Conservation (phyloP, 1,284 basidiomycete species). For the Tilletia horrida region DNA sequence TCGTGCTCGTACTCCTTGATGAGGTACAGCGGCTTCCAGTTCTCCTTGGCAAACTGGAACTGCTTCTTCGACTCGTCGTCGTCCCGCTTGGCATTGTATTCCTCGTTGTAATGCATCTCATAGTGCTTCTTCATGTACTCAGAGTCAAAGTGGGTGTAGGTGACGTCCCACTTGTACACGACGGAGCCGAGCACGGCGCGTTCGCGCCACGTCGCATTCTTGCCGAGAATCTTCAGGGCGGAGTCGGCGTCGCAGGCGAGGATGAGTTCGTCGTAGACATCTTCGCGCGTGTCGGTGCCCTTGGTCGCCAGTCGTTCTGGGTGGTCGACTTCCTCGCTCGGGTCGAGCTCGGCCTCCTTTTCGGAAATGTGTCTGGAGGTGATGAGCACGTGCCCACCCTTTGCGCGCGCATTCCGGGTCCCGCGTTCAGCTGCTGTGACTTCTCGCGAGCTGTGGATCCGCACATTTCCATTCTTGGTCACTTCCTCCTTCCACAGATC, state of each 20-base stretch:
- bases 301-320: conserved; percentile 17
- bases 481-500: conserved; percentile 59
- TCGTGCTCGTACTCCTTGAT: conserved; percentile 61
- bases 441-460: conserved; percentile 58
- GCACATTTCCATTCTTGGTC: conserved; percentile 58
- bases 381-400: conserved; percentile 38
- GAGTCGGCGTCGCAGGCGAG: conserved; percentile 64
- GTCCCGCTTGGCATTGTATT: conserved; percentile 54
- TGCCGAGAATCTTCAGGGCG: conserved; percentile 62
- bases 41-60: conserved; percentile 58
- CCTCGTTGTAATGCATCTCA: conserved; percentile 51
- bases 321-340: conserved; percentile 11
- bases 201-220: conserved; percentile 63
- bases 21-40: conserved; percentile 63
- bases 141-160: conserved; percentile 63
- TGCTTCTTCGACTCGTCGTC: conserved; percentile 56
- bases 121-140: conserved; percentile 62
- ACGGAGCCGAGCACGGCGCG: conserved; percentile 64
- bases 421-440: conserved; percentile 57
- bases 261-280: conserved; percentile 66
- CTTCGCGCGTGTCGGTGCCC: conserved; percentile 46
- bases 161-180: conserved; percentile 61
- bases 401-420: conserved; percentile 32
- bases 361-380: conserved; percentile 33
- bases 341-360: conserved; percentile 29